Evolutionary conservation across 345 rosid genomes (phyloP), one percentile per base, ranked within the genome.

Genomic region (Euclidium syriacum): DNA sequence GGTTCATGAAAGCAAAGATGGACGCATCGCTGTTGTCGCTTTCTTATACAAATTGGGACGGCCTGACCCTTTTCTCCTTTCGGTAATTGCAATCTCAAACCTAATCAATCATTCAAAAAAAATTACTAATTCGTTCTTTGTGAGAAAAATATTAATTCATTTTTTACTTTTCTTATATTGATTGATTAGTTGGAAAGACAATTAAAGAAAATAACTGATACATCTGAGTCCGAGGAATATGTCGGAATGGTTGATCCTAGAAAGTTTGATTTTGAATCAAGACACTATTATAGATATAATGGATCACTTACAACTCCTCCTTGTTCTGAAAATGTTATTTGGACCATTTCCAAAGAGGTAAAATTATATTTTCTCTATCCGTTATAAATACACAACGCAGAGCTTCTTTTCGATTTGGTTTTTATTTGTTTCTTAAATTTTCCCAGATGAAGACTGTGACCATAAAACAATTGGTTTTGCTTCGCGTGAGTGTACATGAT

Each of bases 271-370:
- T 44, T 83, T 7, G 83, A 80, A 29, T 77, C 83, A 63, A 69
- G 70, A 58, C 72, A 79, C 57, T 92, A 86, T 66, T 92, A 76
- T 65, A 82, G 96, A 76, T 92, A 89, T 62, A 16, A 78, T 0
- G 98, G 98, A 20, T 92, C 98, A 51, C 95, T 92, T 10, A 92
- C 96, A 1, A 4, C 73, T 59, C 98, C 98, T 71, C 96, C 98
- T 0, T 92, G 98, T 73, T 75, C 89, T 19, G 79, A 89, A 68
- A 78, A 83, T 58, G 90, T 89, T 15, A 5, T 60, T 8, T 92
- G 98, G 98, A 79, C 81, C 33, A 73, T 92, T 42, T 67, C 82
- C 19, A 75, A 49, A 54, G 81, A 92, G 90, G 98, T 88, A 5
- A 16, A 5, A 7, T 0, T 40, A 5, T 27, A 26, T 25, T 25